Evolutionary conservation across 345 rosid genomes (phyloP).

Genomic region (Eutrema japonicum): DNA sequence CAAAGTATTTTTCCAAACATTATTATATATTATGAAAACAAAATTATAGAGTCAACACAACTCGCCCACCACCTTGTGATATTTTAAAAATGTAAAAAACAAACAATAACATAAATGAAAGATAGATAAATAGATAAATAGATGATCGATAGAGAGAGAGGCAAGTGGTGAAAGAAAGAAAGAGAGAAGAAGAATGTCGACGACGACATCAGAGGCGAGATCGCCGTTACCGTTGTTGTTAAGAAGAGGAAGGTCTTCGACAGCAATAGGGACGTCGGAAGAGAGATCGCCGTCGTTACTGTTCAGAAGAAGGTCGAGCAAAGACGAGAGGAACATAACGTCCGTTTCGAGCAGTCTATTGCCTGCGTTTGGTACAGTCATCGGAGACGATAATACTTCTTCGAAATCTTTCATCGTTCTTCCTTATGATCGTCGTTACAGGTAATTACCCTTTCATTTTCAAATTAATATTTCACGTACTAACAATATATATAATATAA

Average conservation of each 20-base stretch:
- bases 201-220: constrained; percentile 45
- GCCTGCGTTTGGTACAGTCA: constrained; percentile 84
- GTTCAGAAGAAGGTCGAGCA: constrained; percentile 61
- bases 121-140: neutral
- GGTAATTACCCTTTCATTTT: constrained; percentile 45
- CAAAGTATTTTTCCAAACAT: neutral
- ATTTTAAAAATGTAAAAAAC: neutral
- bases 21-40: neutral
- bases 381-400: constrained; percentile 54
- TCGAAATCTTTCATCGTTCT: constrained; percentile 61
- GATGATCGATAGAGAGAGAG: neutral
- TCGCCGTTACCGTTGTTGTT: constrained; percentile 57
- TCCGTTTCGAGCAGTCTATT: constrained; percentile 82
- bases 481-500: neutral
- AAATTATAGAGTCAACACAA: constrained; percentile 29
- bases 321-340: constrained; percentile 61
- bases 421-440: constrained; percentile 87
- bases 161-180: constrained; percentile 13
- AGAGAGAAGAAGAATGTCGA: constrained; percentile 34
- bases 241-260: constrained; percentile 49
- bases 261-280: constrained; percentile 34
- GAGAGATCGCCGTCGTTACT: constrained; percentile 52
- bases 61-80: constrained; percentile 8
- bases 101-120: constrained; percentile 21
- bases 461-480: too few species aligned